Evolutionary conservation across 148 eudicot genomes (phyloP), one percentile per base, ranked within the genome.

Genomic region (Heliamphora exappendiculata): DNA sequence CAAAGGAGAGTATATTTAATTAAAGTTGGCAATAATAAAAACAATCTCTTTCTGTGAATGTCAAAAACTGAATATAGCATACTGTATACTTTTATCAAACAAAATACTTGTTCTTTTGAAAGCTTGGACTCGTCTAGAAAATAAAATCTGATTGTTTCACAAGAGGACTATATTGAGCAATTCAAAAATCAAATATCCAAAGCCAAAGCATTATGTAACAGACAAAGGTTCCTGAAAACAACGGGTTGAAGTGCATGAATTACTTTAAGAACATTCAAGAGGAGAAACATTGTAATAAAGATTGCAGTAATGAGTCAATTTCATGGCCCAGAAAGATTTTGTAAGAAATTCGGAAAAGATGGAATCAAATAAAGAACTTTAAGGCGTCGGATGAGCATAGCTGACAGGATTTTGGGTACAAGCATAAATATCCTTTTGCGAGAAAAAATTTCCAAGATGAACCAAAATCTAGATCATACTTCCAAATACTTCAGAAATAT

Each of bases 121-220:
- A 64, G 37, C 67, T 64, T 64, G 67, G 20, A 22, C 13, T 64
- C 34, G 67, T 64, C 67, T 64, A 64, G 67, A 9, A 64, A 34
- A 24, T n/a, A 64, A 64, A 17, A 7, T 33, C 13, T 19, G 41
- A 64, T 39, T 17, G 8, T 34, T 19, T 16, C 36, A 64, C 45
- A 64, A 19, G 26, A 64, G 36, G 34, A 28, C 65, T 16, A 28
- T 36, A 60, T 36, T 60, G 28, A 36, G 36, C 34, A 60, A 13
- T 3, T 22, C 42, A 63, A 63, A n/a, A 63, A 36, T 28, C 36
- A 59, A 10, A 59, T 26, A 1, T 60, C 65, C 65, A 60, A 13
- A 1, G 6, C 65, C 1, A 59, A 59, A 29, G 17, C 14, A 47
- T 47, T 3, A 47, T 3, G 34, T 28, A 4, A 26, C 28, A 59